Evolutionary conservation across 2,329 filamentous ascomycete genomes (phyloP), one percentile per base, ranked within the genome.

Genomic region (Cytospora mali): DNA sequence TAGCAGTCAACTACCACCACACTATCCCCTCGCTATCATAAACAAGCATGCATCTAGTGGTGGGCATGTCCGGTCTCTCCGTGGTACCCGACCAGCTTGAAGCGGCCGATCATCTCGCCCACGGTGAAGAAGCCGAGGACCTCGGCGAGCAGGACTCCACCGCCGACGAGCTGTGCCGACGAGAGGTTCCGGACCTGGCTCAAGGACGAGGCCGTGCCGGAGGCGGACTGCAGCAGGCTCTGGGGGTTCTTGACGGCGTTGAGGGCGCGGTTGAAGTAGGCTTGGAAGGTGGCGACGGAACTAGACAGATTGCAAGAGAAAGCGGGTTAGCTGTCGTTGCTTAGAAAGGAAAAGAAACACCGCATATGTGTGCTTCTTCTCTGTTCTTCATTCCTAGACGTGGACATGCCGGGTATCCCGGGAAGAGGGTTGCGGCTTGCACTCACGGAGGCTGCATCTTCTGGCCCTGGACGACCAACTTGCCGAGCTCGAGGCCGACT

Each of bases 381-480:
- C 16, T 11, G 14, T 39, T n/a, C 14, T n/a, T 4, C n/a, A 4
- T 14, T 39, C 35, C 16, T 18, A 18, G 16, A 18, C n/a, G n/a
- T n/a, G n/a, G n/a, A n/a, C n/a, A n/a, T n/a, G n/a, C 35, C 14
- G 35, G 14, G 16, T 39, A n/a, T 18, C 5, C 35, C 16, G 35
- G 35, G 35, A n/a, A n/a, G 51, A 21, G n/a, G 50, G 33, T 46
- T 33, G 21, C n/a, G 42, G n/a, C 29, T 33, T 48, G 6, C 33
- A 82, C 93, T 88, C 90, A 99, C 95, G 95, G 95, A 80, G 92
- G 93, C 75, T 84, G 82, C 93, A 99, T 97, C 81, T 90, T 91
- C 80, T 94, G 93, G 77, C 88, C 88, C 72, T 87, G 86, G 82
- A 93, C 92, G 69, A 98, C 87, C 70, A 97, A 84, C 85, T 91